Percentiles rank a stretch among this genome's conserved stretches.
These are phyloP conservation scores for Candida qinlingensis DNA, from an alignment of 805 yeast species.

Conservation along the genomic window DNA sequence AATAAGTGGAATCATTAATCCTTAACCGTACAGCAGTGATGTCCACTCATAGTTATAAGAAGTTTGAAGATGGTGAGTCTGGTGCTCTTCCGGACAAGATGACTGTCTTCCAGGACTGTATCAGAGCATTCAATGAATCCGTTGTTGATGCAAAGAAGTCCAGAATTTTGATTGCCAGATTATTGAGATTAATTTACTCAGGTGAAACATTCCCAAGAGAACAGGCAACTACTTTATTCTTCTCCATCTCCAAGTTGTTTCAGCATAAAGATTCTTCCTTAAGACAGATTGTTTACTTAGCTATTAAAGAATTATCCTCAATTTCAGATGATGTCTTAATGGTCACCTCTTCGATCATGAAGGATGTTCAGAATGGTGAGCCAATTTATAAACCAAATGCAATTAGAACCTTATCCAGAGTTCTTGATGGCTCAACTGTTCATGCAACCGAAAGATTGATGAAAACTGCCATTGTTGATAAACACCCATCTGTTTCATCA, in stretches of 20 bases:
- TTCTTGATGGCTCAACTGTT: conserved; percentile 84
- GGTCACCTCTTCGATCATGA: conserved; percentile 98
- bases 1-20: background rate
- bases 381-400: conserved; percentile 89
- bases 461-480: conserved; percentile 89
- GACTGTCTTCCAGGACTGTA: conserved; percentile 95
- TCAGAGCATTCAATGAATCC: conserved; percentile 85
- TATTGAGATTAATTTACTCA: conserved; percentile 72
- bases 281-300: conserved; percentile 90
- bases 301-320: conserved; percentile 84
- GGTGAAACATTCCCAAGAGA: conserved; percentile 85
- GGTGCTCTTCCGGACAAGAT: conserved; percentile 82
- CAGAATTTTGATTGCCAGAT: conserved; percentile 73
- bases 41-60: conserved; percentile 83
- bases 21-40: conserved; percentile 29
- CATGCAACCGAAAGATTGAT: conserved; percentile 89
- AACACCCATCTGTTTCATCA: conserved; percentile 78
- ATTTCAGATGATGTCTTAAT: conserved; percentile 88
- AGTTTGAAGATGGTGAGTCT: conserved; percentile 70
- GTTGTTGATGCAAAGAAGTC: conserved; percentile 87
- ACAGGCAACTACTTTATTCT: conserved; percentile 90
- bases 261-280: conserved; percentile 85
- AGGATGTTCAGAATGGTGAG: conserved; percentile 90
- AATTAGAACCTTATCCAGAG: conserved; percentile 83
- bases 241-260: conserved; percentile 89